phyloP scores from a whole-genome alignment of 2,329 filamentous ascomycete genomes.

The Rutstroemia sp. region DNA sequence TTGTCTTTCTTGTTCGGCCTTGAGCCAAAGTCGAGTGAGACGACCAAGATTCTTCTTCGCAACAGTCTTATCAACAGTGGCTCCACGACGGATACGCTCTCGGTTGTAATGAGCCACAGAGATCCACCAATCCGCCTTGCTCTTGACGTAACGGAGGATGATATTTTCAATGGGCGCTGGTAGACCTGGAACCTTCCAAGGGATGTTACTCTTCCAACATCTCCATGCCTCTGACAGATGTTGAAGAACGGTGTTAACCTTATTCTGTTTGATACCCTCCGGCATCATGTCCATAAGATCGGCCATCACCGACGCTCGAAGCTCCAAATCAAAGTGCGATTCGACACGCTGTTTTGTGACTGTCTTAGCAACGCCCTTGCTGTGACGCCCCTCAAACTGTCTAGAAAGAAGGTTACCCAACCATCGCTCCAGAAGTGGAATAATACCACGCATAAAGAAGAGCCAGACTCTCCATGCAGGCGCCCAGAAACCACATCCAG shows the following conservation, averaged over 20 bases:
- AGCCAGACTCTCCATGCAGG: constrained; percentile 98
- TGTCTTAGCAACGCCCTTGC: constrained; percentile 97
- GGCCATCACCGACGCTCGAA: constrained; percentile 96
- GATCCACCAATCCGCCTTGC: constrained; percentile 99
- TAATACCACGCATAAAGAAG: constrained; percentile 98
- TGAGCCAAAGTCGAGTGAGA: constrained; percentile 90
- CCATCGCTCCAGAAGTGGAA: constrained; percentile 93
- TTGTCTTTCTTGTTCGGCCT: constrained; percentile 95
- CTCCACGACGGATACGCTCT: constrained; percentile 90
- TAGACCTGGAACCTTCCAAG: constrained; percentile 96
- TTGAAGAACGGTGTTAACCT: constrained; percentile 95
- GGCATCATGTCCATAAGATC: constrained; percentile 99
- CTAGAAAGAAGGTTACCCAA: constrained; percentile 92
- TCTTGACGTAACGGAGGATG: constrained; percentile 96
- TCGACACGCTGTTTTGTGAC: constrained; percentile 99
- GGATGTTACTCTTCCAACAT: constrained; percentile 99
- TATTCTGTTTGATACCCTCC: constrained; percentile 98
- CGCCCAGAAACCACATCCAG: constrained; percentile 98
- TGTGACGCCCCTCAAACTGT: constrained; percentile 97
- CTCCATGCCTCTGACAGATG: constrained; percentile 97
- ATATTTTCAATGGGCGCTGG: constrained; percentile 98
- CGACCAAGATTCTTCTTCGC: constrained; percentile 98
- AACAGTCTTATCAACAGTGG: constrained; percentile 97
- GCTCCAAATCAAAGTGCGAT: constrained; percentile 94
- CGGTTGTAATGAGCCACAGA: constrained; percentile 98